Evolutionary conservation across 306 rosid genomes (phyloP).

Genomic region (Cicer pinnatifidum): DNA sequence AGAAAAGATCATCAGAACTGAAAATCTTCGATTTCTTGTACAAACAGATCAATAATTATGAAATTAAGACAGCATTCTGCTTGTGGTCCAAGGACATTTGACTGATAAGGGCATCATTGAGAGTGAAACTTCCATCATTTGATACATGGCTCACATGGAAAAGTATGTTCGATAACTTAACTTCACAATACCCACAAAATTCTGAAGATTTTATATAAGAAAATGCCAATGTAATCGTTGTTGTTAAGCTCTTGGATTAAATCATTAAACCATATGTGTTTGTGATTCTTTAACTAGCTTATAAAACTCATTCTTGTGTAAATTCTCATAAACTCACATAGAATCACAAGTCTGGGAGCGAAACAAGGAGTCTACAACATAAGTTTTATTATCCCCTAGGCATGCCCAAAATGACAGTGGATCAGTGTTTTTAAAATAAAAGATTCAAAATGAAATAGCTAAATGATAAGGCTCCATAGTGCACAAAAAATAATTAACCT

Average conservation of each 20-base stretch:
- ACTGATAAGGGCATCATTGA: conserved; percentile 16
- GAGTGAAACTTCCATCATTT: conserved; percentile 17
- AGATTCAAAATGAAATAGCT: not conserved
- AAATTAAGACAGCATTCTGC: conserved; percentile 22
- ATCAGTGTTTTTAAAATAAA: not conserved
- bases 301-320: not conserved
- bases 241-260: not conserved
- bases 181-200: conserved; percentile 16
- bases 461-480: not conserved
- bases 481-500: not conserved
- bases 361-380: not conserved
- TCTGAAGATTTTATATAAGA: conserved; percentile 7
- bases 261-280: not conserved
- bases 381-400: not conserved
- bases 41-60: conserved; percentile 15
- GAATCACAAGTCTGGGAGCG: not conserved
- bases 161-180: conserved; percentile 25
- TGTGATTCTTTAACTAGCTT: not conserved
- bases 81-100: conserved; percentile 9
- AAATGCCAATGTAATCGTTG: not conserved
- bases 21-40: conserved; percentile 31
- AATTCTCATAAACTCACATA: not conserved
- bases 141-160: conserved; percentile 22
- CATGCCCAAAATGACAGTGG: not conserved
- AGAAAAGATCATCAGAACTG: conserved; percentile 24